Evolutionary conservation across 164 flowering plant genomes (phyloP), one percentile per base, ranked within the genome.

Genomic region (Umbellularia californica): DNA sequence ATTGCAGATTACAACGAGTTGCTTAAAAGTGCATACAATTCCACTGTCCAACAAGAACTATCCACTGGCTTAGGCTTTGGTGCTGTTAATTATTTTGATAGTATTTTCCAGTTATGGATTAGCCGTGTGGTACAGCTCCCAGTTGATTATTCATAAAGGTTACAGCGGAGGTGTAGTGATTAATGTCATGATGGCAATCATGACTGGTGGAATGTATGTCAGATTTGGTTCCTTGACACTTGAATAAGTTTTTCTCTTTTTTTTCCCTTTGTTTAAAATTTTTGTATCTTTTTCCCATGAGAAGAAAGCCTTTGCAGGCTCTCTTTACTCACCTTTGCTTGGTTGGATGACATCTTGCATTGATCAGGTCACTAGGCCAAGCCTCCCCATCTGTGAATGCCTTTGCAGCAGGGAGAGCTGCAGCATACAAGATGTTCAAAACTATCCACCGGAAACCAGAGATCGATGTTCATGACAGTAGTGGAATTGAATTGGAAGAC

Each of bases 1-100:
- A 75, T 90, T 35, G 35, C 66, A 0, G 84, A 77, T 22, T 94
- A 94, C 73, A 83, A 85, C 20, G 84, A 84, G 67, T 85, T 80
- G 7, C 82, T 94, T 14, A 75, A 64, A 27, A 72, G 60, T n/a
- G 91, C 97, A 35, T 92, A 91, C 75, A 81, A 78, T 15, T 83
- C 92, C 2, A 85, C 87, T 41, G 88, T 92, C 41, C 77, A 79
- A 0, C 90, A 92, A 74, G 94, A 94, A 12, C 27, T 85, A 12
- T 85, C 81, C n/a, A 58, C 91, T 19, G 98, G 97, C 17, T 20
- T 85, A 19, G 98, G 98, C n/a, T 70, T 87, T 62, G 98, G 97
- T 14, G 13, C 82, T 3, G 58, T 86, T n/a, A n/a, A n/a, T n/a
- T 50, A 70, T 87, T 79, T 67, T 82, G 0, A 72, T 89, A 50